phyloP scores from a whole-genome alignment of 2,329 filamentous ascomycete genomes.

The Cordyceps farinosa region DNA sequence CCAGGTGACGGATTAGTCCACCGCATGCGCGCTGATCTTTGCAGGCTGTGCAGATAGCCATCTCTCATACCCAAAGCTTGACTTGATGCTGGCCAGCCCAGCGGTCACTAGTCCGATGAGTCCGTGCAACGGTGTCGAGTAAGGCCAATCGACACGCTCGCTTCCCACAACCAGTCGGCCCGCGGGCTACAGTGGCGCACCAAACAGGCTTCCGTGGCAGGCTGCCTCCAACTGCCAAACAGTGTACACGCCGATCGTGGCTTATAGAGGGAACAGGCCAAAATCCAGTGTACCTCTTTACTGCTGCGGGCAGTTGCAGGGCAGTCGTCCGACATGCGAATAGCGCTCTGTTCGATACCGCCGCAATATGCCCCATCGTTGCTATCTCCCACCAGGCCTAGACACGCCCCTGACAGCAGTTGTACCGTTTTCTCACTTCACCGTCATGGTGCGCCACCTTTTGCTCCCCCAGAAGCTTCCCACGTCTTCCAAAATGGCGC shows the following conservation, averaged over 20 bases:
- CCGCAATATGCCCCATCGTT: background rate
- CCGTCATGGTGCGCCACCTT: background rate
- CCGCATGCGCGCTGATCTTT: slow-evolving; percentile 13
- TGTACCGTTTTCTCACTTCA: background rate
- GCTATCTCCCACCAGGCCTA: background rate
- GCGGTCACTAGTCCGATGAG: background rate
- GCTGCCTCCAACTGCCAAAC: background rate
- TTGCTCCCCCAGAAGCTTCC: background rate
- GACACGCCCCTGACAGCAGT: background rate
- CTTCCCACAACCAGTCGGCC: slow-evolving; percentile 5
- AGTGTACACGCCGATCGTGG: slow-evolving; percentile 4
- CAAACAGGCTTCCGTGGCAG: slow-evolving; percentile 5
- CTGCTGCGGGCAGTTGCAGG: background rate
- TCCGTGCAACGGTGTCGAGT: slow-evolving; percentile 4
- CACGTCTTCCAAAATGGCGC: background rate
- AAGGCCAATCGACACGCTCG: slow-evolving; percentile 2
- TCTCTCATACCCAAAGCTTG: background rate
- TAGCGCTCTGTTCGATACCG: background rate
- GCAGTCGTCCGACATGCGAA: background rate
- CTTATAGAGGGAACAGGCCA: background rate
- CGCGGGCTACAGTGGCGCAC: slow-evolving; percentile 6
- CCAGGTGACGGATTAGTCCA: slow-evolving; percentile 14
- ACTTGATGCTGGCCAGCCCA: background rate
- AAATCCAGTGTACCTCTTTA: background rate
- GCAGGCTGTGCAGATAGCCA: background rate